Evolutionary conservation across 305 asterid genomes (phyloP).

Genomic region (Rubia balearica): DNA sequence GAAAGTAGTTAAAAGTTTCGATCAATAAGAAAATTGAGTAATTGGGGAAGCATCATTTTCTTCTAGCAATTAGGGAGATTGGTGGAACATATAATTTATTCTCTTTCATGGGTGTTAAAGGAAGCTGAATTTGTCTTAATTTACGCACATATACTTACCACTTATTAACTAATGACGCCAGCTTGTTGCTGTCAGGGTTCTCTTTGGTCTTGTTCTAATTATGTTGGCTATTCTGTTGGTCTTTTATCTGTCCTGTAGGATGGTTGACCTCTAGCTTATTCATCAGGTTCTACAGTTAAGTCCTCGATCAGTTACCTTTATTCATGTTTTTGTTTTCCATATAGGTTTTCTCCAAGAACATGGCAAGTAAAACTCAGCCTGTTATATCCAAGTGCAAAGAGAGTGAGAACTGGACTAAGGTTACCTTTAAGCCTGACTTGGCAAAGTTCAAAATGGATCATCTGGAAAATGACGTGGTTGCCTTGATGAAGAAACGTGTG

Average conservation of each 20-base stretch:
- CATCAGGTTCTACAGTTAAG: not conserved
- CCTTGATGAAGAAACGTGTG: conserved; percentile 87
- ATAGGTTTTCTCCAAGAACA: conserved; percentile 80
- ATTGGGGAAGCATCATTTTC: too few species aligned
- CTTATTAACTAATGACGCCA: not conserved
- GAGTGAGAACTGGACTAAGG: conserved; percentile 84
- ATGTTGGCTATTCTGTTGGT: not conserved
- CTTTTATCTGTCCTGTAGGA: not conserved
- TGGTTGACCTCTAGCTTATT: not conserved
- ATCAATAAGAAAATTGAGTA: not conserved
- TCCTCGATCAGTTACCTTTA: not conserved
- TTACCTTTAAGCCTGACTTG: conserved; percentile 87
- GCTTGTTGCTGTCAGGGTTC: not conserved
- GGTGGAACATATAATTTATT: not conserved
- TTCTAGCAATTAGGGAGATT: not conserved
- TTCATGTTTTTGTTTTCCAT: conserved; percentile 13
- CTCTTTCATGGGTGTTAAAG: not conserved
- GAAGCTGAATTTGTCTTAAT: not conserved
- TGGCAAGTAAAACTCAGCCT: conserved; percentile 80
- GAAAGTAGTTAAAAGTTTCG: not conserved
- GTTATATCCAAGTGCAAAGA: conserved; percentile 61
- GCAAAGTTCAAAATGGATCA: conserved; percentile 74
- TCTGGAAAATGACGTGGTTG: conserved; percentile 86
- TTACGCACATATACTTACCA: not conserved
- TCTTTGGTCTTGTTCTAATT: not conserved